These are phyloP conservation scores for Spergularia bocconei DNA, from an alignment of 148 eudicot genomes.

Conservation along the genomic window DNA sequence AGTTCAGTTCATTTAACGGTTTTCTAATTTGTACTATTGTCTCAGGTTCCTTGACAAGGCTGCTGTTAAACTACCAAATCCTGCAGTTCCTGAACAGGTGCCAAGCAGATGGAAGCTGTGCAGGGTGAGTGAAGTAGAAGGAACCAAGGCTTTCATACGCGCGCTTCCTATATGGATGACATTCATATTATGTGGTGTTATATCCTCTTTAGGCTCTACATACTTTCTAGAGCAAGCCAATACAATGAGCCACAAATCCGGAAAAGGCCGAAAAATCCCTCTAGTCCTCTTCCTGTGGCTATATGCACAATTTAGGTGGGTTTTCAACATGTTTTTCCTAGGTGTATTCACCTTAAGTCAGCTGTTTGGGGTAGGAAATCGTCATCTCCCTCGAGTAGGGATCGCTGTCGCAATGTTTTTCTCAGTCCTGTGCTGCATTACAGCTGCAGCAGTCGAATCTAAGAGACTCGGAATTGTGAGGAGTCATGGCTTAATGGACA, in stretches of 20 bases:
- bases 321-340: constrained; percentile 3
- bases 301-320: constrained; percentile 18
- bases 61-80: constrained; percentile 23
- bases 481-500: constrained; percentile 33
- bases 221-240: constrained; percentile 58
- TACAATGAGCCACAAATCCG: constrained; percentile 39
- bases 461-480: constrained; percentile 33
- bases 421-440: constrained; percentile 42
- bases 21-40: neutral
- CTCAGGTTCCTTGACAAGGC: constrained; percentile 48
- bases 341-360: neutral
- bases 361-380: neutral
- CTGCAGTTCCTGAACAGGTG: constrained; percentile 16
- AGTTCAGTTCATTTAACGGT: neutral
- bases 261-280: constrained; percentile 28
- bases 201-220: constrained; percentile 39
- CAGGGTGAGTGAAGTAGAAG: constrained; percentile 39
- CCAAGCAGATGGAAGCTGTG: constrained; percentile 37
- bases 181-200: constrained; percentile 38
- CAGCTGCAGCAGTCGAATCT: constrained; percentile 47
- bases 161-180: constrained; percentile 46
- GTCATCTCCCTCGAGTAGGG: constrained; percentile 28
- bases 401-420: constrained; percentile 36
- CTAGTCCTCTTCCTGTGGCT: constrained; percentile 29
- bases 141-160: constrained; percentile 35